A percentile compares a stretch with the other conserved stretches of the same genome.
phyloP scores from a whole-genome alignment of 768 basidiomycete species.

The Naganishia onofrii region DNA sequence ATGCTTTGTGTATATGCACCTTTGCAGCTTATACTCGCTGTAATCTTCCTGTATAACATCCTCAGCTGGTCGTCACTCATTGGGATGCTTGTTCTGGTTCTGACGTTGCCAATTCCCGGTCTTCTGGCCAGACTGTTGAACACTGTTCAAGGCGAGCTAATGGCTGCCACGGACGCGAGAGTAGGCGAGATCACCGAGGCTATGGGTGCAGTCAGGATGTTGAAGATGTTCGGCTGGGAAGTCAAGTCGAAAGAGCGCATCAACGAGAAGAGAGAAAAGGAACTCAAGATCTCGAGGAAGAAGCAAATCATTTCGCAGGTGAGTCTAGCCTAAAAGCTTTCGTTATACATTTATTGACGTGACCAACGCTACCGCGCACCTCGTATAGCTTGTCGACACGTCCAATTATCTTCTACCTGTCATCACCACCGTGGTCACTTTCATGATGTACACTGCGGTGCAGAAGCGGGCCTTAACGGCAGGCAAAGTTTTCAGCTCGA shows the following conservation, averaged over 20 bases:
- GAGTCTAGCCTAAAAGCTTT: background rate
- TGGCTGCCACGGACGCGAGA: constrained; percentile 63
- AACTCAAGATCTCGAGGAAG: constrained; percentile 60
- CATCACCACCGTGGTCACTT: constrained; percentile 63
- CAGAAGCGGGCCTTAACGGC: constrained; percentile 54
- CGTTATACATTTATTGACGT: constrained; percentile 33
- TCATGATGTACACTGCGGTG: constrained; percentile 58
- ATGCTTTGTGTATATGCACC: constrained; percentile 54
- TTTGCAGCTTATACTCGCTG: constrained; percentile 54
- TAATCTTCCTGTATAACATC: constrained; percentile 56
- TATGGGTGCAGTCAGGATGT: constrained; percentile 56
- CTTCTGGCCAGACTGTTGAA: constrained; percentile 58
- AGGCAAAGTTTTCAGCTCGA: constrained; percentile 57
- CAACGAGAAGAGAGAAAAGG: constrained; percentile 61
- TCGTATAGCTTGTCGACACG: constrained; percentile 30
- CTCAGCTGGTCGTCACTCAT: constrained; percentile 62
- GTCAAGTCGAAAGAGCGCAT: constrained; percentile 59
- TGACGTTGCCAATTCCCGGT: constrained; percentile 62
- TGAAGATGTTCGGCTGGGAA: constrained; percentile 66
- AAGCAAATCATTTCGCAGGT: constrained; percentile 58
- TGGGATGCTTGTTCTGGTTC: constrained; percentile 59
- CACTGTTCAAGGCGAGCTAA: constrained; percentile 57
- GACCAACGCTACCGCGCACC: constrained; percentile 55
- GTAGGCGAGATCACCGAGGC: constrained; percentile 63
- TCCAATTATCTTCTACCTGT: constrained; percentile 64